Percentiles rank a stretch among this genome's conserved stretches.
Evolutionary conservation across 257 asterid species (phyloP).

Genomic region (Scutellaria galericulata): DNA sequence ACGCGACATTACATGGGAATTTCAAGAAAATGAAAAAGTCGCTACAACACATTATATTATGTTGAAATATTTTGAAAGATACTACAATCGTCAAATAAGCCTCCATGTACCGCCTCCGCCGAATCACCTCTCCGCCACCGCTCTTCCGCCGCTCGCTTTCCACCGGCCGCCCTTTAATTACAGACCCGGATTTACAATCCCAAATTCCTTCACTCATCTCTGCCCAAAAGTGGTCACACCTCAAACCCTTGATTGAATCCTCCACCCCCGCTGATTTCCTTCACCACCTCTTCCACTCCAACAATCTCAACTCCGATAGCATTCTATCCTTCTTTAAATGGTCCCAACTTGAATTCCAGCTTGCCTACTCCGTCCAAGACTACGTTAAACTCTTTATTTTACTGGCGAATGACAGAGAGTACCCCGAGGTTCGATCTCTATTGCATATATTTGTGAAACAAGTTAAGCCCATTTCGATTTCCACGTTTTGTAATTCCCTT

Average conservation of each 20-base stretch:
- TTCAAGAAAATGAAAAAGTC: no score
- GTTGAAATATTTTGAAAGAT: no score
- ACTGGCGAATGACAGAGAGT: slow-evolving; percentile 60
- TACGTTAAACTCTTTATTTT: slow-evolving; percentile 50
- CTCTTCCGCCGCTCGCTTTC: slow-evolving; percentile 31
- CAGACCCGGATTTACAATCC: slow-evolving; percentile 41
- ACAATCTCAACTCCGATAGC: slow-evolving; percentile 43
- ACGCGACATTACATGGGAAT: no score
- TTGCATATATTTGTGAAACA: slow-evolving; percentile 53
- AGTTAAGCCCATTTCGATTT: slow-evolving; percentile 43
- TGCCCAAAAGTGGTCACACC: slow-evolving; percentile 65
- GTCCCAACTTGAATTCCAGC: slow-evolving; percentile 59
- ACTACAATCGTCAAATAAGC: no score
- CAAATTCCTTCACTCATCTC: slow-evolving; percentile 52
- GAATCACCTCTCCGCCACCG: slow-evolving; percentile 39
- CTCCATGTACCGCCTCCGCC: slow-evolving; percentile 49
- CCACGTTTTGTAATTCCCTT: slow-evolving; percentile 64
- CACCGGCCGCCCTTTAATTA: slow-evolving; percentile 23
- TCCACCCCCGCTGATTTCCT: slow-evolving; percentile 51
- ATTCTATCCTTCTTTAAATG: slow-evolving; percentile 65
- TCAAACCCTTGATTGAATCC: slow-evolving; percentile 48
- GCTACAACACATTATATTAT: no score
- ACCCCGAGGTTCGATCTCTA: slow-evolving; percentile 69
- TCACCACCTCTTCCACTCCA: slow-evolving; percentile 49
- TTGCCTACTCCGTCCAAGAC: slow-evolving; percentile 51